Evolutionary conservation across 306 rosid genomes (phyloP).

Genomic region (Herpetospermum pedunculosum): DNA sequence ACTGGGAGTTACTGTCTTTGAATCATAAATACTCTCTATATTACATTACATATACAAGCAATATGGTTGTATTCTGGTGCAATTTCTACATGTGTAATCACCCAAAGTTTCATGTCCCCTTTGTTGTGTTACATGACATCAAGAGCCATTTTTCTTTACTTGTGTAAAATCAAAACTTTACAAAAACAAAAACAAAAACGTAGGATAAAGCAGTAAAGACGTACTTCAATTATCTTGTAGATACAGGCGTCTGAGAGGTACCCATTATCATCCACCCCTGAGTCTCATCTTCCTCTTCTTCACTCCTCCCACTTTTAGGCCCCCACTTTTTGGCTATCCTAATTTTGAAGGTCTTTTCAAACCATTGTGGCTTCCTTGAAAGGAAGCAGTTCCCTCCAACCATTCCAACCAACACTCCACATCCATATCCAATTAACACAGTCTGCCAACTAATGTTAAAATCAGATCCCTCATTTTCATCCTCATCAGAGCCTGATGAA

Average conservation of each 20-base stretch:
- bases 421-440: not conserved
- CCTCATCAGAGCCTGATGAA: not conserved
- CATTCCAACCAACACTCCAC: not conserved
- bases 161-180: not conserved
- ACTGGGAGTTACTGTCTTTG: not conserved
- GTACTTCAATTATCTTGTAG: not conserved
- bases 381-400: not conserved
- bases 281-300: not conserved
- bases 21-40: not conserved
- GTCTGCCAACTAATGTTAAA: not conserved
- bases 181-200: not conserved
- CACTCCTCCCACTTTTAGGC: not conserved
- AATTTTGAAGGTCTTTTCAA: not conserved
- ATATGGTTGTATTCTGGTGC: not conserved
- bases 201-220: not conserved
- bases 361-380: not conserved
- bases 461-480: not conserved
- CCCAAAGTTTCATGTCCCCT: not conserved
- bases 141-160: not conserved
- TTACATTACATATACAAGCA: not conserved
- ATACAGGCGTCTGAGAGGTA: not conserved
- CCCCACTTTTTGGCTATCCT: not conserved
- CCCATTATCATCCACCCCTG: not conserved
- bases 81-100: not conserved
- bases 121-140: not conserved